Percentiles rank a stretch among this genome's conserved stretches.
These are phyloP conservation scores for Oryza meyeriana DNA, from an alignment of 176 grass and related monocot species.

Conservation along the genomic window DNA sequence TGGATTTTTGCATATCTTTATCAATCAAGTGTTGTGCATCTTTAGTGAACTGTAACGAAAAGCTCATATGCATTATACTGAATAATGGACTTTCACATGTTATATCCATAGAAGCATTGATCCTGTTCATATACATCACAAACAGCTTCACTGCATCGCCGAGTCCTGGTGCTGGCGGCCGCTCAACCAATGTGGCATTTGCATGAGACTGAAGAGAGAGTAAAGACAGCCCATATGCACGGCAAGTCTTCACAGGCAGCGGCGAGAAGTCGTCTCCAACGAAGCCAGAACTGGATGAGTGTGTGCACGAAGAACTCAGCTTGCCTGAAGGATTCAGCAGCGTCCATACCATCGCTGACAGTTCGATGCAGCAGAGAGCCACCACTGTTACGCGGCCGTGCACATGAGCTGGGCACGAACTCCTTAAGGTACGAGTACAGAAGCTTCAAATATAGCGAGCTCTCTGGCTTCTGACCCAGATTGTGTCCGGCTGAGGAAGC, in stretches of 20 bases:
- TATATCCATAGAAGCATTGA: background rate
- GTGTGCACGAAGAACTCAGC: constrained; percentile 67
- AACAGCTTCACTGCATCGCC: constrained; percentile 65
- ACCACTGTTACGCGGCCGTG: background rate
- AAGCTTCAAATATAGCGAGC: constrained; percentile 63
- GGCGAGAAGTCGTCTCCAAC: constrained; percentile 84
- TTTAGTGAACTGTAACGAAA: too few species aligned
- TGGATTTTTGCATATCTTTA: too few species aligned
- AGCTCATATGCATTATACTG: too few species aligned
- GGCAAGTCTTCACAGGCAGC: constrained; percentile 36
- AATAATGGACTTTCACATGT: too few species aligned
- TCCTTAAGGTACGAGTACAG: constrained; percentile 73
- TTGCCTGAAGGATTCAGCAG: constrained; percentile 38
- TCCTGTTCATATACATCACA: constrained; percentile 60
- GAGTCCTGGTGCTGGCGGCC: constrained; percentile 57
- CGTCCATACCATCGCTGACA: constrained; percentile 9
- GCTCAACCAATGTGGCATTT: constrained; percentile 25
- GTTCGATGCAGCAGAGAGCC: constrained; percentile 46
- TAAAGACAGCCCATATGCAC: constrained; percentile 35
- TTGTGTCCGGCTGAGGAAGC: constrained; percentile 34
- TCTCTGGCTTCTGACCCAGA: constrained; percentile 42
- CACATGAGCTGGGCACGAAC: constrained; percentile 49
- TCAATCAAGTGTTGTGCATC: too few species aligned
- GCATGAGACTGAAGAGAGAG: background rate
- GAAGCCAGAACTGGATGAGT: constrained; percentile 87